Conservation (phyloP, 2,329 filamentous ascomycete species). For the Pestalotiopsis sp. region DNA sequence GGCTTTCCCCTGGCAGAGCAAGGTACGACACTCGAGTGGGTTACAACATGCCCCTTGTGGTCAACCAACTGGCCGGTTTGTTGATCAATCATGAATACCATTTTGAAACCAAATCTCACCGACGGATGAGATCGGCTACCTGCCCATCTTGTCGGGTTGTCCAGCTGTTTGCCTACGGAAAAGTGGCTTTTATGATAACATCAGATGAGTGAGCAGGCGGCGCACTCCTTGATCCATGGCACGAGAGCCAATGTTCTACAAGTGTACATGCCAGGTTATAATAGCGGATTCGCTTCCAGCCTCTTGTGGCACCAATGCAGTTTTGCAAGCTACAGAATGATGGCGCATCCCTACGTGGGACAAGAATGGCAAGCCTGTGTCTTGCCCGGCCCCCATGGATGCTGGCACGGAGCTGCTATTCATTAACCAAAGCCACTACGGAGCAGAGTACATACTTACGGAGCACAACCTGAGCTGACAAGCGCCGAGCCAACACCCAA, state of each 20-base stretch:
- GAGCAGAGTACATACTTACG: too few species aligned
- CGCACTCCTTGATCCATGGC: background rate
- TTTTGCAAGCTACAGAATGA: background rate
- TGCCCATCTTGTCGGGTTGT: background rate
- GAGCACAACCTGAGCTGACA: background rate
- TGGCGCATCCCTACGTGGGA: background rate
- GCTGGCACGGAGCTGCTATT: background rate
- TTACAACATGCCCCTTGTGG: background rate
- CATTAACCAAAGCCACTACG: background rate
- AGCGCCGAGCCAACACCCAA: background rate
- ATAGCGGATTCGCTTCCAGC: background rate
- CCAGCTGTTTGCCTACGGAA: background rate
- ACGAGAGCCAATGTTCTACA: background rate
- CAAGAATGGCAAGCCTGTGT: background rate
- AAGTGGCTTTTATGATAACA: background rate
- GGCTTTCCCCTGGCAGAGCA: background rate
- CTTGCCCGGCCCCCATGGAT: background rate
- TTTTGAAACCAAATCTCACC: constrained; percentile 1
- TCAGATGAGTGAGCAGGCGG: background rate
- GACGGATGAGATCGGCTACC: constrained; percentile 10
- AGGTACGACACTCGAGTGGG: background rate
- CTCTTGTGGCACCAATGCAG: background rate
- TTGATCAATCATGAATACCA: background rate
- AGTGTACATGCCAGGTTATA: background rate
- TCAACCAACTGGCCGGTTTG: background rate